A percentile compares a stretch with the other conserved stretches of the same genome.
Evolutionary conservation across 2,329 filamentous ascomycete species (phyloP).

Genomic region (Leptographium flavum): DNA sequence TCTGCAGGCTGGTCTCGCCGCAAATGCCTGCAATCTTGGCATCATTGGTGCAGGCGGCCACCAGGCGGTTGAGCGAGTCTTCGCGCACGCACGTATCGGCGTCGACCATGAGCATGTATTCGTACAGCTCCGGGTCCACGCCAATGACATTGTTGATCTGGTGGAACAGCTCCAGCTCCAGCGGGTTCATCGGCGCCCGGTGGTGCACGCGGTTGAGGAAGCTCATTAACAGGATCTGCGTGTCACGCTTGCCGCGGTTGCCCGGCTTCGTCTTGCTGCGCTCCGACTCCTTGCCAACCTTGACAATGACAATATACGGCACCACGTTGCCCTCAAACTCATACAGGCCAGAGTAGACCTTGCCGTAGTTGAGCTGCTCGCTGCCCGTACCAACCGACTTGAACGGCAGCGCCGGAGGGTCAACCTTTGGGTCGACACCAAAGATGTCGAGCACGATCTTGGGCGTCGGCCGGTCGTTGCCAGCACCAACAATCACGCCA

Average conservation of each 20-base stretch:
- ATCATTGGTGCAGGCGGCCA: constrained; percentile 85
- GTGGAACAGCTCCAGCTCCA: constrained; percentile 96
- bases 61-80: constrained; percentile 82
- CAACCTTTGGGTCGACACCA: constrained; percentile 90
- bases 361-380: constrained; percentile 94
- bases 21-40: constrained; percentile 95
- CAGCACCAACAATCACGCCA: constrained; percentile 88
- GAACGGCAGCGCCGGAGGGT: constrained; percentile 87
- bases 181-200: constrained; percentile 81
- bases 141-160: constrained; percentile 99
- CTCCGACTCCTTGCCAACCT: constrained; percentile 94
- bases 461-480: constrained; percentile 90
- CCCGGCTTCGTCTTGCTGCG: constrained; percentile 83
- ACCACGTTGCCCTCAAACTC: constrained; percentile 97
- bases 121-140: constrained; percentile 92
- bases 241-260: constrained; percentile 97
- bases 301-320: constrained; percentile 89
- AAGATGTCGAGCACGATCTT: constrained; percentile 97
- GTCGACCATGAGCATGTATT: constrained; percentile 95
- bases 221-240: constrained; percentile 87
- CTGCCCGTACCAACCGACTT: constrained; percentile 79
- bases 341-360: constrained; percentile 95
- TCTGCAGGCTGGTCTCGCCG: constrained; percentile 90
- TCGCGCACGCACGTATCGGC: constrained; percentile 90
- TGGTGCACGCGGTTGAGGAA: constrained; percentile 98